These are phyloP conservation scores for Chalaropsis thielavioides DNA, from an alignment of 2,329 filamentous ascomycete species.

Conservation along the genomic window DNA sequence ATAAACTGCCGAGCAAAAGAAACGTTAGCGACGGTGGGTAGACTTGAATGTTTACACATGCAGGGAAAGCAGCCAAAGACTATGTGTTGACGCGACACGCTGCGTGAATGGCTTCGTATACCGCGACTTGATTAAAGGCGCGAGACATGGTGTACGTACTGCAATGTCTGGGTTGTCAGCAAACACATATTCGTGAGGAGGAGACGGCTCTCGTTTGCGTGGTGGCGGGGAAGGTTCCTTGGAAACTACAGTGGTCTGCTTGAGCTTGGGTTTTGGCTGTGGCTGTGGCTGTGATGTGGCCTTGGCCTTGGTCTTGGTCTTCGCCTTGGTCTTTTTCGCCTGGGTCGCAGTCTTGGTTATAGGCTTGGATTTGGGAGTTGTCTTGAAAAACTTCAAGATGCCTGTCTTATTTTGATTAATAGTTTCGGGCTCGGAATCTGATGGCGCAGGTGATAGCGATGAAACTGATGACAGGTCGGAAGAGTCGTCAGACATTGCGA, in stretches of 20 bases:
- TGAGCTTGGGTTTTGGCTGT: slow-evolving; percentile 20
- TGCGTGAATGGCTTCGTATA: slow-evolving; percentile 27
- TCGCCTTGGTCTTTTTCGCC: slow-evolving; percentile 19
- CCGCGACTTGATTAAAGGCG: slow-evolving; percentile 9
- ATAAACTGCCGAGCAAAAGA: slow-evolving; percentile 53
- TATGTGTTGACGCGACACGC: slow-evolving; percentile 36
- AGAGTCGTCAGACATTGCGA: slow-evolving; percentile 36
- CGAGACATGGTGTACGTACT: slow-evolving; percentile 43
- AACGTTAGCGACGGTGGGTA: slow-evolving; percentile 22
- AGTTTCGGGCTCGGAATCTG: slow-evolving; percentile 38
- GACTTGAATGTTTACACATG: neutral
- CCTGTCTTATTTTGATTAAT: slow-evolving; percentile 40
- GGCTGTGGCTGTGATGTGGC: neutral
- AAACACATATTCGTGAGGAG: slow-evolving; percentile 76
- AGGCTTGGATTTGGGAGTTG: slow-evolving; percentile 21
- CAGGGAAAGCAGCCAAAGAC: slow-evolving; percentile 19
- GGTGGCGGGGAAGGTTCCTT: slow-evolving; percentile 48
- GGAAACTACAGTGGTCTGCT: slow-evolving; percentile 14
- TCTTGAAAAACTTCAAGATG: slow-evolving; percentile 50
- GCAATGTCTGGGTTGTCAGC: slow-evolving; percentile 87
- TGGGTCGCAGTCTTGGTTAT: slow-evolving; percentile 11
- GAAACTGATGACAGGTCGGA: slow-evolving; percentile 49
- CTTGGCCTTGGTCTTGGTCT: slow-evolving; percentile 33
- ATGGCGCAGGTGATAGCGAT: slow-evolving; percentile 32
- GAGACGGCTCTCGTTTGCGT: slow-evolving; percentile 71